Conservation (phyloP, 228 moss, liverwort and hornwort species). For the Sphagnum fallax region DNA sequence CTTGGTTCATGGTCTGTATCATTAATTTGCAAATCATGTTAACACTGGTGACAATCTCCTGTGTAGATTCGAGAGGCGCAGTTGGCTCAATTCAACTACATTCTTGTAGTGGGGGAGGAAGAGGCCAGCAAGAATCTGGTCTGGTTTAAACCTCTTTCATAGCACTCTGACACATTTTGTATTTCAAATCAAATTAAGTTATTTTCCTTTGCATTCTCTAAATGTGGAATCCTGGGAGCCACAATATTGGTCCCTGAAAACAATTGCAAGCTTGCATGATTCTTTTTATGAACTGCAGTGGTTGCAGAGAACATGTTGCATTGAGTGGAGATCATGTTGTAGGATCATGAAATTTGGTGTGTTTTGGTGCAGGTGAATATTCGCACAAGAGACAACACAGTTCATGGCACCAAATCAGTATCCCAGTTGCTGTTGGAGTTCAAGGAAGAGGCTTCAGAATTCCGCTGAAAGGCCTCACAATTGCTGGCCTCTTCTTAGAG, state of each 20-base stretch:
- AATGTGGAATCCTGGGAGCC: neutral
- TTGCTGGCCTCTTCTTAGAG: no score
- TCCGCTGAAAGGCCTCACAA: neutral
- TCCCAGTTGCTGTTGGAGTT: slow-evolving; percentile 62
- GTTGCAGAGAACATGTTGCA: neutral
- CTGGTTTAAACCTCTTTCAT: neutral
- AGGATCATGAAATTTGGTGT: neutral
- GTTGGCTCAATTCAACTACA: slow-evolving; percentile 90
- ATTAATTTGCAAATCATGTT: no score
- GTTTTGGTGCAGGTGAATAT: slow-evolving; percentile 56
- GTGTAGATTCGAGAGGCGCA: slow-evolving; percentile 81
- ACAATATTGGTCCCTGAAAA: neutral
- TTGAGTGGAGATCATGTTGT: neutral
- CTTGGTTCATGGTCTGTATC: neutral
- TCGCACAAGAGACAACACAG: slow-evolving; percentile 70
- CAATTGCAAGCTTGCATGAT: neutral
- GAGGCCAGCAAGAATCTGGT: slow-evolving; percentile 62
- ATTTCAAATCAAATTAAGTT: no score
- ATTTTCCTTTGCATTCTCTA: neutral
- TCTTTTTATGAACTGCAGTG: neutral
- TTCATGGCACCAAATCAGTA: slow-evolving; percentile 64
- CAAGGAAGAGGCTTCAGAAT: slow-evolving; percentile 50
- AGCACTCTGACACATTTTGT: neutral
- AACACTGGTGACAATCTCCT: neutral
- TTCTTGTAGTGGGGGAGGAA: slow-evolving; percentile 87